Evolutionary conservation across 2,329 filamentous ascomycete species (phyloP), one percentile per base, ranked within the genome.

Genomic region (Talaromyces pinophilus): DNA sequence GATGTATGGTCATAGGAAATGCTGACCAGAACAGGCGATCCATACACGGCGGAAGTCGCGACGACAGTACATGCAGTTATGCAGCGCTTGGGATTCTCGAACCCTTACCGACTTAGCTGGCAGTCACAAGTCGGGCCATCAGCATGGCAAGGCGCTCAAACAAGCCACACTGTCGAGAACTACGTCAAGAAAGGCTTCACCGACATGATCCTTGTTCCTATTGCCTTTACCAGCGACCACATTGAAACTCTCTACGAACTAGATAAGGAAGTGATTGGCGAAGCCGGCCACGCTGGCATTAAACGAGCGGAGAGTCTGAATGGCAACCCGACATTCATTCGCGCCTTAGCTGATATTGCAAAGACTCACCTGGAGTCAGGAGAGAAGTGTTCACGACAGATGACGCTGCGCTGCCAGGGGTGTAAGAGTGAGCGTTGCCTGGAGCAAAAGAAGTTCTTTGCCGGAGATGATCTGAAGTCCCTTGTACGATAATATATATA

Each of bases 201-300:
- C 64, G 93, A 99, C 75, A 84, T 99, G 64, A 84, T 97, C 1
- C 84, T 99, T 6, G 92, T 99, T 65, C 95, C 95, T 0, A 96
- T 99, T 70, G 95, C 95, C 5, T 99, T 99, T 77, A 99, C 95
- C 0, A 96, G 92, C n/a, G 95, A 99, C 74, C 95, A 99, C 76
- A 99, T 99, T 71, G 95, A 99, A 81, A 99, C 95, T 0, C 83
- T 99, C 0, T 98, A 90, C 77, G 95, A 99, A 79, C 83, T 99
- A 62, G 95, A 99, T 77, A 85, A 92, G 72, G 95, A 99, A 80
- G 92, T 99, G 46, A 98, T 99, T 74, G 91, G 92, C 66, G 93
- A 96, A 69, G 80, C 80, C 44, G 78, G 92, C 87, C 87, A 91
- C 73, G 81, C 87, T 0, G 92, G 93, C 38, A 88, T 99, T 69